phyloP scores from a whole-genome alignment of 768 basidiomycete species.

The Butyriboletus loyo region DNA sequence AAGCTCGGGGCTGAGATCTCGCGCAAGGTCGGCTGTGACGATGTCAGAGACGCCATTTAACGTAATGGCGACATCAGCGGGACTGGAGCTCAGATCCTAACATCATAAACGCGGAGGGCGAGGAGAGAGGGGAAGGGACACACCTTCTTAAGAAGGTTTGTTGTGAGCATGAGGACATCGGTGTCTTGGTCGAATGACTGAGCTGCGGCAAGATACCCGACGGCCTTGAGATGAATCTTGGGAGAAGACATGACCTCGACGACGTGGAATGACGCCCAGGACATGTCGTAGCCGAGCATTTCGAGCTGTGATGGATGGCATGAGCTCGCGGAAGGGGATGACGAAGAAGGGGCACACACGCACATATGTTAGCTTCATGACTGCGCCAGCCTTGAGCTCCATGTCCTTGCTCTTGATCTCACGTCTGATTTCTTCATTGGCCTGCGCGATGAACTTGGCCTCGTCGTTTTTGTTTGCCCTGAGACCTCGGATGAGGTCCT shows the following conservation, averaged over 20 bases:
- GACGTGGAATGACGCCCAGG: slow-evolving; percentile 95
- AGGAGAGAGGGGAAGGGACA: slow-evolving; percentile 16
- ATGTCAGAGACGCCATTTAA: slow-evolving; percentile 83
- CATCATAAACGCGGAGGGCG: slow-evolving; percentile 8
- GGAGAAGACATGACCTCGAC: slow-evolving; percentile 98
- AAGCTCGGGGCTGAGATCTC: slow-evolving; percentile 84
- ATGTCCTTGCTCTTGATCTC: slow-evolving; percentile 94
- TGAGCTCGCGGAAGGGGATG: slow-evolving; percentile 4
- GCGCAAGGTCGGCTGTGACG: slow-evolving; percentile 83
- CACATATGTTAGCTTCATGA: slow-evolving; percentile 96
- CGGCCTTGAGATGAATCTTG: slow-evolving; percentile 86
- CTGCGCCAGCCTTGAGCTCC: slow-evolving; percentile 93
- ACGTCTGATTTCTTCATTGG: slow-evolving; percentile 88
- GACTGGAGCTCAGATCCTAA: slow-evolving; percentile 78
- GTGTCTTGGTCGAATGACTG: slow-evolving; percentile 93
- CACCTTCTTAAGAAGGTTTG: slow-evolving; percentile 93
- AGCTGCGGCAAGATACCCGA: slow-evolving; percentile 91
- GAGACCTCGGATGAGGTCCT: slow-evolving; percentile 92
- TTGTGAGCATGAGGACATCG: slow-evolving; percentile 96
- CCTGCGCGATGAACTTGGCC: slow-evolving; percentile 85
- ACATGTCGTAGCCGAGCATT: slow-evolving; percentile 95
- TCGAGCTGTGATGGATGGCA: slow-evolving; percentile 62
- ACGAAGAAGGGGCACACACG: slow-evolving; percentile 33
- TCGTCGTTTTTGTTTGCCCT: slow-evolving; percentile 95
- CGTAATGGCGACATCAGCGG: slow-evolving; percentile 71